Conservation (phyloP, 2,329 filamentous ascomycete genomes). For the Colletotrichum brevisporum region DNA sequence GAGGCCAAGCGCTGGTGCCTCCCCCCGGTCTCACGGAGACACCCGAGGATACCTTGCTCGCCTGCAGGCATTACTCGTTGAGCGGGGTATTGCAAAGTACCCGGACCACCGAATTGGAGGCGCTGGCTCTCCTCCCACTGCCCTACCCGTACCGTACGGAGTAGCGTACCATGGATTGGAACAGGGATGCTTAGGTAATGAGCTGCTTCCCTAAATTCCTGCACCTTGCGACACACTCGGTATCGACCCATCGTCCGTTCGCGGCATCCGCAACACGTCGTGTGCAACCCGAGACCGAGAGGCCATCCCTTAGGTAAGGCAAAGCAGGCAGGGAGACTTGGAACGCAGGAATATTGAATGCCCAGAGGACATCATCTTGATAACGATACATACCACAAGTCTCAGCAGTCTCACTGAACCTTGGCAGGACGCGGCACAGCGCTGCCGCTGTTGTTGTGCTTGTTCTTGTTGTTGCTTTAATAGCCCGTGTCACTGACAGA, state of each 20-base stretch:
- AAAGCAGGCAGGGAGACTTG: not conserved
- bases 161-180: too few relatives aligned
- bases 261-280: not conserved
- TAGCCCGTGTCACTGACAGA: too few relatives aligned
- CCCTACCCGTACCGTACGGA: too few relatives aligned
- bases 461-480: not conserved
- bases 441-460: not conserved
- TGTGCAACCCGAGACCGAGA: not conserved
- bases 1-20: too few relatives aligned
- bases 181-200: too few relatives aligned
- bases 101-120: too few relatives aligned
- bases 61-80: too few relatives aligned
- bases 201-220: not conserved
- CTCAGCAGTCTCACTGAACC: slow-evolving; percentile 18
- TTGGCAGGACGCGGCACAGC: slow-evolving; percentile 6
- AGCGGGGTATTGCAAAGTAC: too few relatives aligned
- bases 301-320: not conserved
- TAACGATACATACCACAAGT: not conserved
- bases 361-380: not conserved
- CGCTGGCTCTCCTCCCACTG: too few relatives aligned
- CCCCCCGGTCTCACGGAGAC: too few relatives aligned
- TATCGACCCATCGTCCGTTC: slow-evolving; percentile 36
- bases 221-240: slow-evolving; percentile 27
- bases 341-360: not conserved
- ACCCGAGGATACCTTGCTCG: too few relatives aligned